A percentile compares a stretch with the other conserved stretches of the same genome.
Evolutionary conservation across 495 filamentous ascomycete genomes (phyloP).

Genomic region (Neurospora sp.): DNA sequence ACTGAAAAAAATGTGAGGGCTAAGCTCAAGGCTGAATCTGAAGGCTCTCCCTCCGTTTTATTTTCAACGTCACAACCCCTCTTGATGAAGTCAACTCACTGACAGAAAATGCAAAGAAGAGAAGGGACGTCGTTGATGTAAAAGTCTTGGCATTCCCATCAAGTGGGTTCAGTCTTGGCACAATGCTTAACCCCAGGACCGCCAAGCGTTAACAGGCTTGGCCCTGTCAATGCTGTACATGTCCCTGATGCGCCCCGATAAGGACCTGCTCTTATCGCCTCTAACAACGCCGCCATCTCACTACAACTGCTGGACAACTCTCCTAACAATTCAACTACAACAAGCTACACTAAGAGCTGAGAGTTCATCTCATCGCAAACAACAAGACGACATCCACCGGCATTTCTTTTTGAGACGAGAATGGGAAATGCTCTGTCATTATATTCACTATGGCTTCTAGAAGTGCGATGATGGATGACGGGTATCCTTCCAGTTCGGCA

Average conservation of each 20-base stretch:
- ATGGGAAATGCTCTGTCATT: constrained; percentile 9
- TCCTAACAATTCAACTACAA: background rate
- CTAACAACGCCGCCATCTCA: background rate
- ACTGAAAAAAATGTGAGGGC: too few relatives aligned
- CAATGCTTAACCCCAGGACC: background rate
- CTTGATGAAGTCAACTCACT: background rate
- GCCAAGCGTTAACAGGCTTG: background rate
- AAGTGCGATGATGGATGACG: constrained; percentile 13
- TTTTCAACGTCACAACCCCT: too few relatives aligned
- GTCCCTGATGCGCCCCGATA: background rate
- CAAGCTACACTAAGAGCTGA: background rate
- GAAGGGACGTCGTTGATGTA: background rate
- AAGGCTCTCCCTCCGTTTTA: too few relatives aligned
- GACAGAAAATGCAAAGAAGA: background rate
- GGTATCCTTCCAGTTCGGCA: constrained; percentile 8
- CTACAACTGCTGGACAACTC: background rate
- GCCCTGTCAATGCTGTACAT: background rate
- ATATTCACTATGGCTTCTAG: constrained; percentile 8
- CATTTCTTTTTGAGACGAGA: constrained; percentile 2
- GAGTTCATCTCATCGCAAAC: background rate
- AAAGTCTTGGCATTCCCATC: background rate
- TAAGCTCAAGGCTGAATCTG: too few relatives aligned
- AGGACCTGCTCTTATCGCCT: background rate
- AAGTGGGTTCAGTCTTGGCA: background rate
- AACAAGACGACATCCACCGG: background rate